These are phyloP conservation scores for Persicaria tinctoria DNA, from an alignment of 148 eudicot species.

Conservation along the genomic window DNA sequence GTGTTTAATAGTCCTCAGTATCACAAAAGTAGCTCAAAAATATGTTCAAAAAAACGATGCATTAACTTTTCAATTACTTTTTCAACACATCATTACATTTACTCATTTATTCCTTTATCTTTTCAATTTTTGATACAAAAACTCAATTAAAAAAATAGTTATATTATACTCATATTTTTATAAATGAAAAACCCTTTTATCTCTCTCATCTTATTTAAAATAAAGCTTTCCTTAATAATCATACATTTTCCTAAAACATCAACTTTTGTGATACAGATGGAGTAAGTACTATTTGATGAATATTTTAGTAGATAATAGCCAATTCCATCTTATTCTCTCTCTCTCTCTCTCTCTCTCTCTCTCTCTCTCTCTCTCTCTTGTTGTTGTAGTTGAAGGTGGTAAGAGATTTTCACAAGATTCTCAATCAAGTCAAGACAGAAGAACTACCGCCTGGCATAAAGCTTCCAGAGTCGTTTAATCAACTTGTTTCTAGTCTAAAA, in stretches of 20 bases:
- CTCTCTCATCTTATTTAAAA: slow-evolving; percentile 15
- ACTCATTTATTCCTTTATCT: too few relatives aligned
- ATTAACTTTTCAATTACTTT: too few relatives aligned
- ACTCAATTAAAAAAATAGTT: slow-evolving; percentile 35
- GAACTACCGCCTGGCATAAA: slow-evolving; percentile 54
- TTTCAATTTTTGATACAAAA: slow-evolving; percentile 44
- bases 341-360: not conserved
- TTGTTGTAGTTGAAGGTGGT: slow-evolving; percentile 55
- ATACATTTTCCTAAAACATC: too few relatives aligned
- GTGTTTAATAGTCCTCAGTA: not conserved
- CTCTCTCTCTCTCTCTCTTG: too few relatives aligned
- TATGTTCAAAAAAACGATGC: too few relatives aligned
- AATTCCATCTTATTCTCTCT: not conserved
- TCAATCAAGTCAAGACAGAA: slow-evolving; percentile 68
- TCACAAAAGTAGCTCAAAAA: too few relatives aligned
- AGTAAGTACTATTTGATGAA: not conserved
- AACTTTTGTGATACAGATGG: too few relatives aligned
- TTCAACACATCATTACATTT: too few relatives aligned
- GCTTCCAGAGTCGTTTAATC: slow-evolving; percentile 71
- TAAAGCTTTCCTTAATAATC: slow-evolving; percentile 24
- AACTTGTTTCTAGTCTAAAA: slow-evolving; percentile 84
- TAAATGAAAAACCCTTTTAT: too few relatives aligned
- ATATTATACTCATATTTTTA: too few relatives aligned
- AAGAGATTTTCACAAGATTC: slow-evolving; percentile 69
- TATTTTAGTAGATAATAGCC: not conserved